Conservation (phyloP, 805 yeast species). For the Candida caryicola region DNA sequence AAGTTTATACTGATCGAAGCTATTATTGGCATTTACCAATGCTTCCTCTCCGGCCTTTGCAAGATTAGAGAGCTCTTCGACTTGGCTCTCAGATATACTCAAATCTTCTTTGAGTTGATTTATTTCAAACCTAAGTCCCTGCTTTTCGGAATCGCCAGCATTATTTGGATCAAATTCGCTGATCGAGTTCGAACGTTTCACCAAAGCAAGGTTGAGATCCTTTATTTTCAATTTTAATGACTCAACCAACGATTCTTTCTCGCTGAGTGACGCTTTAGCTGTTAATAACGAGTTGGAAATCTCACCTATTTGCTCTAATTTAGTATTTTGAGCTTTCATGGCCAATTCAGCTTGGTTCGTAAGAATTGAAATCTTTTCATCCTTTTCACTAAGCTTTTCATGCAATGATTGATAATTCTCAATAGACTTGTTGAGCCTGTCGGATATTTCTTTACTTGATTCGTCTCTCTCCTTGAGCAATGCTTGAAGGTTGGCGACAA, state of each 20-base stretch:
- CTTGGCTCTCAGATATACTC: conserved; percentile 53
- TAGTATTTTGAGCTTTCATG: conserved; percentile 51
- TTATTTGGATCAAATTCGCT: too few relatives aligned
- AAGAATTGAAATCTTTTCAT: conserved; percentile 49
- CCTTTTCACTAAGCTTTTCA: conserved; percentile 49
- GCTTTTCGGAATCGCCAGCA: conserved; percentile 8
- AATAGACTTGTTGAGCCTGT: conserved; percentile 48
- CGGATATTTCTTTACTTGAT: conserved; percentile 47
- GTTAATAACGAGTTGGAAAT: conserved; percentile 44
- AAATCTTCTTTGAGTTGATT: conserved; percentile 53
- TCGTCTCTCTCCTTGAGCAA: conserved; percentile 60
- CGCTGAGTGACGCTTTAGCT: conserved; percentile 40
- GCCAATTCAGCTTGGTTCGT: conserved; percentile 58
- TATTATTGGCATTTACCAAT: conserved; percentile 48
- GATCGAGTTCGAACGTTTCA: conserved; percentile 3
- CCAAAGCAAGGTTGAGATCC: conserved; percentile 9
- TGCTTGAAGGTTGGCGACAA: conserved; percentile 59
- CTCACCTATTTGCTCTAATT: conserved; percentile 54
- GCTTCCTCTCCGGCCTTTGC: conserved; percentile 68
- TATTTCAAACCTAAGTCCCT: conserved; percentile 28
- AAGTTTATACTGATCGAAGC: conserved; percentile 44
- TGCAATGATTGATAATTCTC: conserved; percentile 45
- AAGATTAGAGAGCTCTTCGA: conserved; percentile 59
- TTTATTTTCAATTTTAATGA: conserved; percentile 36
- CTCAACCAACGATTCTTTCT: conserved; percentile 39